Evolutionary conservation across 1,139 yeast species (phyloP), one percentile per base, ranked within the genome.

Genomic region (Petasospora rhodanensis): DNA sequence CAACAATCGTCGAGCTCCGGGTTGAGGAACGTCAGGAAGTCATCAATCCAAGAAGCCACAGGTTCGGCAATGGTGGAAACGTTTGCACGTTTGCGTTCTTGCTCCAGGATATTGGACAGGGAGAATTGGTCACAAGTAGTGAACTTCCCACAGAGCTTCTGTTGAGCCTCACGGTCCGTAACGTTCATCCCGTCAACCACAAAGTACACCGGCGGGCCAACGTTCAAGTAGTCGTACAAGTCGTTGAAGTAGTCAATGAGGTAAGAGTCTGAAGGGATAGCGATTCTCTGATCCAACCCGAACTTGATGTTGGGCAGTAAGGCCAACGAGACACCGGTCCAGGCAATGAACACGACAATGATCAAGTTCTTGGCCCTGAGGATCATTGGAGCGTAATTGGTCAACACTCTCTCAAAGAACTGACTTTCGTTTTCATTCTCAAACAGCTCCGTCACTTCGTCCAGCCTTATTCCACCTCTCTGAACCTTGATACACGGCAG

Each of bases 131-230:
- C 68, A 56, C 98, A 91, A 0, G 87, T 73, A 0, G 95, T 75
- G 52, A 86, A 91, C 41, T 86, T 73, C 1, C 97, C 96, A 61
- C 98, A 91, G 1, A 89, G 51, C 36, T 74, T 68, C 48, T 80
- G 80, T 55, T 91, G 98, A 30, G 68, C 69, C 1, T 47, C 58
- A 34, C 85, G 61, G 9, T 58, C 41, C 0, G 93, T 83, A 3
- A 82, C 64, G 49, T 85, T 80, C 33, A 76, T 55, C 37, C 73
- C 76, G 36, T 73, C 72, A 14, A 85, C 75, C 20, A 91, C 89
- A 56, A 86, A 82, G 52, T 83, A 91, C 2, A 85, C 71, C 0
- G 98, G 98, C 1, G 98, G 96, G 0, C 97, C 98, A 4, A 83
- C 82, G 43, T 82, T 79, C 40, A 91, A 66, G 52, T 79, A 82